Percentiles rank a stretch among this genome's conserved stretches.
Evolutionary conservation across 371 early-diverging fungal species (phyloP).

Genomic region (Mucor sp.): DNA sequence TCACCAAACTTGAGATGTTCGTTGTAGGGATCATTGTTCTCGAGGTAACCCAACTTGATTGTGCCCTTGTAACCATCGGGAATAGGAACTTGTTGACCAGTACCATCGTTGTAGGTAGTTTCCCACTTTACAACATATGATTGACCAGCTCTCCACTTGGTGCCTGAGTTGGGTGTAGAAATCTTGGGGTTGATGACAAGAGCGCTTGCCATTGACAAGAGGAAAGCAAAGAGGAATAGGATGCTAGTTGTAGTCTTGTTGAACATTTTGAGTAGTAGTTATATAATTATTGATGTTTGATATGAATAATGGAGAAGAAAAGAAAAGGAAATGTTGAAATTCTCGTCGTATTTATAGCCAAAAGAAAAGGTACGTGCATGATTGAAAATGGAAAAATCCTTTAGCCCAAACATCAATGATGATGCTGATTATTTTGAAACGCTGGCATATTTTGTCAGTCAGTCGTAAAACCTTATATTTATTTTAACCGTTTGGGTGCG

Average conservation of each 20-base stretch:
- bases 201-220: constrained; percentile 18
- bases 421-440: constrained; percentile 12
- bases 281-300: not conserved
- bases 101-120: constrained; percentile 18
- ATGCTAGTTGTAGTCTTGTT: constrained; percentile 4
- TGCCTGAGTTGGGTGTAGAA: constrained; percentile 17
- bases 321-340: not conserved
- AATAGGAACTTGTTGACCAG: constrained; percentile 18
- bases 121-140: constrained; percentile 28
- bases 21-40: constrained; percentile 24
- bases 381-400: constrained; percentile 1
- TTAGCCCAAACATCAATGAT: not conserved
- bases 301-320: not conserved
- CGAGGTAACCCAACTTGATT: constrained; percentile 43
- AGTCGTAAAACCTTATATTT: constrained; percentile 1
- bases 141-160: constrained; percentile 34
- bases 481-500: not conserved
- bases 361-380: constrained; percentile 14
- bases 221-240: constrained; percentile 14
- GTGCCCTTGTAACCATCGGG: constrained; percentile 26
- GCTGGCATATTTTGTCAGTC: not conserved
- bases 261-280: constrained; percentile 16
- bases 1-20: constrained; percentile 37
- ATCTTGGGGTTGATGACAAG: constrained; percentile 29
- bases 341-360: constrained; percentile 5